Conservation (phyloP, 1,284 basidiomycete genomes). For the Apiotrichum akiyoshidainum region DNA sequence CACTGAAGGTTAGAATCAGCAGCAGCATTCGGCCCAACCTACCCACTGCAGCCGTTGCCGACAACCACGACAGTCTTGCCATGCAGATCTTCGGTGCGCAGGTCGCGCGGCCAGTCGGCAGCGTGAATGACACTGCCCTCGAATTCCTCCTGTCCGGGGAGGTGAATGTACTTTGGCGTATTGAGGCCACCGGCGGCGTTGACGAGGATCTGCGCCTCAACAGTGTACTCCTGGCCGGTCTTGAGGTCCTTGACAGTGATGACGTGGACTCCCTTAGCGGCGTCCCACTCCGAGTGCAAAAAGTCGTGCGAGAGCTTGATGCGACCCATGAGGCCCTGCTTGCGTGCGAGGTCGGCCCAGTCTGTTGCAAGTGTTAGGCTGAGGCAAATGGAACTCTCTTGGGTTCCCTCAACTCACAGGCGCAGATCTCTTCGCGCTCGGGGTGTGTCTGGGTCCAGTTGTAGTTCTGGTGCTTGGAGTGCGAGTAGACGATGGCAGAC, state of each 20-base stretch:
- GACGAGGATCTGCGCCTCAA: conserved; percentile 25
- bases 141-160: conserved; percentile 25
- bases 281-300: conserved; percentile 13
- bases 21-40: neutral
- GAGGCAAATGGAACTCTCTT: neutral
- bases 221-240: neutral
- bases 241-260: conserved; percentile 7
- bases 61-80: conserved; percentile 20
- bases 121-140: conserved; percentile 24
- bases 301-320: conserved; percentile 2
- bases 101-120: conserved; percentile 25
- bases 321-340: conserved; percentile 7
- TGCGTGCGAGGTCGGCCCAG: conserved; percentile 11
- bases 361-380: neutral
- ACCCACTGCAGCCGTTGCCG: conserved; percentile 15
- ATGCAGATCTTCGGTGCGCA: conserved; percentile 15
- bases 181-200: conserved; percentile 29
- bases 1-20: neutral
- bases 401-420: conserved; percentile 4
- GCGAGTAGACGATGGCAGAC: conserved; percentile 18
- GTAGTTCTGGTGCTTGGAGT: conserved; percentile 20
- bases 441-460: conserved; percentile 21
- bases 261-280: neutral
- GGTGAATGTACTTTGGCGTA: conserved; percentile 15
- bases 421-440: conserved; percentile 15